These are phyloP conservation scores for Pseudogymnoascus sp. DNA, from an alignment of 2,329 filamentous ascomycete genomes.

Conservation along the genomic window DNA sequence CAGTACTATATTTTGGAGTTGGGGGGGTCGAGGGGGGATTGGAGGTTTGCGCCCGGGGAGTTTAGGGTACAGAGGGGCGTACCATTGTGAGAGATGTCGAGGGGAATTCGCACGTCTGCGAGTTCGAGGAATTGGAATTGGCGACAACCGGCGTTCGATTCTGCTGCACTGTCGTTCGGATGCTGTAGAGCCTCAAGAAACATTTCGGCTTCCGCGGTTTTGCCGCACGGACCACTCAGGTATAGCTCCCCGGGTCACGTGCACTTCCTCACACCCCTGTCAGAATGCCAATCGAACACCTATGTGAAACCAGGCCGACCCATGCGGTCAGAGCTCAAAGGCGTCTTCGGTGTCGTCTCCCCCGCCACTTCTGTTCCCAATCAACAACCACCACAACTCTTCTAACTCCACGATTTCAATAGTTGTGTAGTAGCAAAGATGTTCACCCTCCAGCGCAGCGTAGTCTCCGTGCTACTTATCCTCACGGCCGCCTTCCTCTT, in stretches of 20 bases:
- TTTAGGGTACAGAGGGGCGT: not conserved
- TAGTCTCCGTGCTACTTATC: conserved; percentile 68
- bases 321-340: conserved; percentile 1
- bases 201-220: conserved; percentile 1
- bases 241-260: not conserved
- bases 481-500: conserved; percentile 67
- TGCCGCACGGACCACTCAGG: not conserved
- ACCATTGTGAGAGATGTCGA: conserved; percentile 21
- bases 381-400: conserved; percentile 13
- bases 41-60: not conserved
- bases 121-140: not conserved
- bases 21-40: not conserved
- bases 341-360: not conserved
- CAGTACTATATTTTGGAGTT: not conserved
- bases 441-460: conserved; percentile 64
- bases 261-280: not conserved
- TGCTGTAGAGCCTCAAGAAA: not conserved
- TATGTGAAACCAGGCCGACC: not conserved
- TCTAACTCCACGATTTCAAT: conserved; percentile 20
- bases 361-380: conserved; percentile 11
- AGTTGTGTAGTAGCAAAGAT: conserved; percentile 42
- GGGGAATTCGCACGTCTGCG: not conserved
- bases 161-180: not conserved
- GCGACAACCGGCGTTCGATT: not conserved
- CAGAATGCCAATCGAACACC: not conserved